Evolutionary conservation across 2,329 filamentous ascomycete genomes (phyloP).

Genomic region (Diplodia seriata): DNA sequence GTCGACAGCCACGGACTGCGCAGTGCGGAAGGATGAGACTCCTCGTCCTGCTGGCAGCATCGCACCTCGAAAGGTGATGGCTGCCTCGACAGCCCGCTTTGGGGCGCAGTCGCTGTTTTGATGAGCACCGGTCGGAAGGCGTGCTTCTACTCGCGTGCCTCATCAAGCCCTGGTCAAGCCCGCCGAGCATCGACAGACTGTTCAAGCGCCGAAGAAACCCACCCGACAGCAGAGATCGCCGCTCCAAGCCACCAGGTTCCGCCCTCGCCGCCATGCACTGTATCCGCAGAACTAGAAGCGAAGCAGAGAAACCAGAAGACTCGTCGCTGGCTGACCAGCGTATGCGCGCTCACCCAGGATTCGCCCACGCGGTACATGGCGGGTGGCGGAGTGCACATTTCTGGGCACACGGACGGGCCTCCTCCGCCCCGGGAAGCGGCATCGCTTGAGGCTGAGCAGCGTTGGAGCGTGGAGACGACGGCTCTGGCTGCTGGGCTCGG

Average conservation of each 20-base stretch:
- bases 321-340: constrained; percentile 13
- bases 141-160: not conserved
- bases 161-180: constrained; percentile 3
- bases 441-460: not conserved
- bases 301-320: not conserved
- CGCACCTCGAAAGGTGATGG: not conserved
- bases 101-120: not conserved
- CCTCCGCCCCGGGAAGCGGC: constrained; percentile 20
- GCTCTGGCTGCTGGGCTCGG: constrained; percentile 20
- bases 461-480: not conserved
- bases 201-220: not conserved
- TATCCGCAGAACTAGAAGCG: constrained; percentile 12
- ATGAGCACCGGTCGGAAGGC: not conserved
- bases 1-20: constrained; percentile 19
- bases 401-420: constrained; percentile 12
- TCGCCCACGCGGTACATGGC: constrained; percentile 8
- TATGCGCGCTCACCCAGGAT: constrained; percentile 15
- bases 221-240: constrained; percentile 11
- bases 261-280: constrained; percentile 3
- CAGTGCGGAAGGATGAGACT: constrained; percentile 9
- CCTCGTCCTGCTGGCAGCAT: not conserved
- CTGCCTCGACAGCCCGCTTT: not conserved
- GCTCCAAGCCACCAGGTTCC: not conserved
- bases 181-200: constrained; percentile 13
- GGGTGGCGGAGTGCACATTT: constrained; percentile 19